Evolutionary conservation across 108 stramenopile genomes (phyloP).

Genomic region (Bacterosira constricta): DNA sequence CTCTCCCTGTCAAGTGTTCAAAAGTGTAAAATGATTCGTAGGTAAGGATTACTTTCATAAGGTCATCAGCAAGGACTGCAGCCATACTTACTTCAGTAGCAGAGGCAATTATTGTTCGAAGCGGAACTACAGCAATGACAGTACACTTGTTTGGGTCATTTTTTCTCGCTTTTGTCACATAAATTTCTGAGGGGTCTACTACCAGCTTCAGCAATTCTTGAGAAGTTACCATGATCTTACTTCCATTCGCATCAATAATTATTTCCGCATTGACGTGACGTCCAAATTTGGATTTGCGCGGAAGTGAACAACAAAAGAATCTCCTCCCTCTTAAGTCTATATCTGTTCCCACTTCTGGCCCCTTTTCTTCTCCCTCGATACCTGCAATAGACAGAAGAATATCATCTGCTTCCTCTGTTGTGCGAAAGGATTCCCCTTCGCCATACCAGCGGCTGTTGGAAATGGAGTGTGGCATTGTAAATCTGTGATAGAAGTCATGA

Average conservation of each 20-base stretch:
- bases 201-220: constrained; percentile 47
- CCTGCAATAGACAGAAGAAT: constrained; percentile 61
- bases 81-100: constrained; percentile 50
- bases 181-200: constrained; percentile 74
- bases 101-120: constrained; percentile 71
- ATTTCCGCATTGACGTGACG: not conserved
- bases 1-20: constrained; percentile 43
- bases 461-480: constrained; percentile 4
- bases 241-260: constrained; percentile 17
- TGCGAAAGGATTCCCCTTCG: constrained; percentile 26
- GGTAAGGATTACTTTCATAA: no score
- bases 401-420: constrained; percentile 64
- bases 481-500: constrained; percentile 38
- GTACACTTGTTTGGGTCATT: constrained; percentile 51
- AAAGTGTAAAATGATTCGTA: no score
- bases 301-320: constrained; percentile 57
- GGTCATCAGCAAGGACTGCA: no score
- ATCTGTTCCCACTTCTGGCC: constrained; percentile 53
- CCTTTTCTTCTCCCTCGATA: constrained; percentile 39
- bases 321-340: constrained; percentile 75
- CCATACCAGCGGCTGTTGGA: constrained; percentile 24
- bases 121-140: constrained; percentile 52
- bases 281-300: constrained; percentile 4
- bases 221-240: not conserved
- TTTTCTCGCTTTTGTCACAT: constrained; percentile 51